Evolutionary conservation across 768 basidiomycete species (phyloP).

Genomic region (Agaricus sinodeliciosus): DNA sequence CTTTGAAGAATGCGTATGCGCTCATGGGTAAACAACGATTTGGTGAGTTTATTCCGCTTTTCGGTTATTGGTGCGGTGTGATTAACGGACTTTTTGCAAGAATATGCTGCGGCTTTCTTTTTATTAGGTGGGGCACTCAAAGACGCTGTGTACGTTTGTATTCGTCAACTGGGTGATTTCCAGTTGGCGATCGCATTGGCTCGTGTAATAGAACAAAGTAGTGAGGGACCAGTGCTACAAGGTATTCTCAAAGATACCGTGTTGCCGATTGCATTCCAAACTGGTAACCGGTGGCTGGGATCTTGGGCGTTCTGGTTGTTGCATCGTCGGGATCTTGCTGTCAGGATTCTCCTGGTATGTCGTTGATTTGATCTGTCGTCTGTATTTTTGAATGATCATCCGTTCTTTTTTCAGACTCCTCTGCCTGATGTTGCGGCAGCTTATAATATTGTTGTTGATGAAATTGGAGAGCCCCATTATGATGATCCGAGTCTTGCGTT

Average conservation of each 20-base stretch:
- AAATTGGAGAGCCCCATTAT: constrained; percentile 81
- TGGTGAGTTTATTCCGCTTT: constrained; percentile 42
- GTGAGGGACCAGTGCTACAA: constrained; percentile 71
- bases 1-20: constrained; percentile 94
- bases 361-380: background rate
- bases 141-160: constrained; percentile 88
- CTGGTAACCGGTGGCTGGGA: constrained; percentile 89
- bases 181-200: constrained; percentile 87
- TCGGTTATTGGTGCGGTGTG: background rate
- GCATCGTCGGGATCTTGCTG: constrained; percentile 80
- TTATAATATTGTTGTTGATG: constrained; percentile 44
- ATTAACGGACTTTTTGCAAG: constrained; percentile 32
- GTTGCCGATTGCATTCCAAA: constrained; percentile 75
- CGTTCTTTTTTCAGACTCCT: constrained; percentile 55
- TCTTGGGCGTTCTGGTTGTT: constrained; percentile 97
- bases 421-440: constrained; percentile 63
- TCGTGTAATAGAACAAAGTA: constrained; percentile 74
- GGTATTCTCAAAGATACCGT: constrained; percentile 69
- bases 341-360: constrained; percentile 83
- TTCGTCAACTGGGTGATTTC: constrained; percentile 84
- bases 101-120: constrained; percentile 99
- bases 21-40: constrained; percentile 87
- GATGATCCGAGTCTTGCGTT: constrained; percentile 93
- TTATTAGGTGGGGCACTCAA: constrained; percentile 81
- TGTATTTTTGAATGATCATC: background rate